Conservation (phyloP, 371 early-diverging fungal species). For the Lichtheimia corymbifera region DNA sequence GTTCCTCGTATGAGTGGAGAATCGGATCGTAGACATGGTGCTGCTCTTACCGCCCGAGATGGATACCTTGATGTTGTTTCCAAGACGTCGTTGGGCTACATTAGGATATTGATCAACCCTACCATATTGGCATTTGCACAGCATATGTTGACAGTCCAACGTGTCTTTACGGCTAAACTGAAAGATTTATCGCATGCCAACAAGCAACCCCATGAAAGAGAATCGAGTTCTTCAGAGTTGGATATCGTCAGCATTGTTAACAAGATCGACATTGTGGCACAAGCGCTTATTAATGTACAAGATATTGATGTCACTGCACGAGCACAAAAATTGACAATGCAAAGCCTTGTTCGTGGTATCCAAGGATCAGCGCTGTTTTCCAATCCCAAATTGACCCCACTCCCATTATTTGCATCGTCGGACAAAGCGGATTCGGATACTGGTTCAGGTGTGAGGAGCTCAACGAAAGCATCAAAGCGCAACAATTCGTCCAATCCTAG, state of each 20-base stretch:
- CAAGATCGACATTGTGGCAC: conserved; percentile 42
- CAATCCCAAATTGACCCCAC: conserved; percentile 43
- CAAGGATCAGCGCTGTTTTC: conserved; percentile 47
- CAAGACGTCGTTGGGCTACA: conserved; percentile 46
- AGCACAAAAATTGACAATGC: conserved; percentile 49
- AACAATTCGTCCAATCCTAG: conserved; percentile 17
- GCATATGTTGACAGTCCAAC: conserved; percentile 72
- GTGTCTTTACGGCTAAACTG: conserved; percentile 63
- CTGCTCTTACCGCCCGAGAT: conserved; percentile 15
- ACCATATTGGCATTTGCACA: conserved; percentile 72
- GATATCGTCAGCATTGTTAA: background rate
- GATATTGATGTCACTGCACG: conserved; percentile 43
- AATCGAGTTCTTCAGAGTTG: conserved; percentile 6
- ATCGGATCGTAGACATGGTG: conserved; percentile 1
- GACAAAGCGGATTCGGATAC: conserved; percentile 49
- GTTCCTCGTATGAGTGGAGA: conserved; percentile 7
- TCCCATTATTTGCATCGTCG: conserved; percentile 20
- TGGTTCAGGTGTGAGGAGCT: conserved; percentile 45
- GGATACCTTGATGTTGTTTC: conserved; percentile 58
- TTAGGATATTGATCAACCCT: conserved; percentile 60
- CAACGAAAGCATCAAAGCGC: conserved; percentile 34
- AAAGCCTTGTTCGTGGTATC: conserved; percentile 32
- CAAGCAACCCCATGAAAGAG: conserved; percentile 9
- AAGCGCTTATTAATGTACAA: conserved; percentile 37
- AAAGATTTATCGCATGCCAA: conserved; percentile 32